Conservation (phyloP, 179 eudicot species). For the Beta macrorhiza region DNA sequence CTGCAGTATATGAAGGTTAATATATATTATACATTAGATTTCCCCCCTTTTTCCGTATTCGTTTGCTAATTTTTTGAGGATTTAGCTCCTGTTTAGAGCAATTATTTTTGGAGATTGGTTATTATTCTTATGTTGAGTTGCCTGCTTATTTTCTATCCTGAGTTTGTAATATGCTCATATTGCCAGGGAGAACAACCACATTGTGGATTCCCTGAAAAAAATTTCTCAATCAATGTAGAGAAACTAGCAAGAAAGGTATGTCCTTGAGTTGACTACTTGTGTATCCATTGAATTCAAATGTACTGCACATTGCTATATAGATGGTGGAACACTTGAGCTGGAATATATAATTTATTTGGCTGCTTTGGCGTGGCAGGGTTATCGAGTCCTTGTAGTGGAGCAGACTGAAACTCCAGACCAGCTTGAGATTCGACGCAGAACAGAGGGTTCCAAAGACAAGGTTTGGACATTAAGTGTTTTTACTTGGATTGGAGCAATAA, state of each 20-base stretch:
- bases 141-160: conserved; percentile 3
- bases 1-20: conserved; percentile 96
- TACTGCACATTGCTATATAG: conserved; percentile 1
- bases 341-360: conserved; percentile 8
- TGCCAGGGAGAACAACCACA: conserved; percentile 96
- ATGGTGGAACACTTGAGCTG: conserved; percentile 12
- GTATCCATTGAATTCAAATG: not conserved
- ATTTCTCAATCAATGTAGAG: conserved; percentile 73
- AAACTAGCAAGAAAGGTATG: conserved; percentile 90
- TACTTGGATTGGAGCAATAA: not conserved
- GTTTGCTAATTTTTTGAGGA: not conserved
- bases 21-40: not conserved
- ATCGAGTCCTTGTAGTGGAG: conserved; percentile 94
- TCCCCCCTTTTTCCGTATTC: not conserved
- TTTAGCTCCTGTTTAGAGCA: not conserved
- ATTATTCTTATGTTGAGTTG: not conserved
- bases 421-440: conserved; percentile 80
- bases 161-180: conserved; percentile 20
- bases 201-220: conserved; percentile 98
- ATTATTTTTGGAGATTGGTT: not conserved
- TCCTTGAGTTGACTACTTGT: not conserved
- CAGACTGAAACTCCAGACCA: conserved; percentile 98
- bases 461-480: conserved; percentile 33
- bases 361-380: conserved; percentile 60
- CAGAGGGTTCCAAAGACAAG: conserved; percentile 91